These are phyloP conservation scores for Vitis hybrid DNA, from an alignment of 177 flowering plant species.

Conservation along the genomic window DNA sequence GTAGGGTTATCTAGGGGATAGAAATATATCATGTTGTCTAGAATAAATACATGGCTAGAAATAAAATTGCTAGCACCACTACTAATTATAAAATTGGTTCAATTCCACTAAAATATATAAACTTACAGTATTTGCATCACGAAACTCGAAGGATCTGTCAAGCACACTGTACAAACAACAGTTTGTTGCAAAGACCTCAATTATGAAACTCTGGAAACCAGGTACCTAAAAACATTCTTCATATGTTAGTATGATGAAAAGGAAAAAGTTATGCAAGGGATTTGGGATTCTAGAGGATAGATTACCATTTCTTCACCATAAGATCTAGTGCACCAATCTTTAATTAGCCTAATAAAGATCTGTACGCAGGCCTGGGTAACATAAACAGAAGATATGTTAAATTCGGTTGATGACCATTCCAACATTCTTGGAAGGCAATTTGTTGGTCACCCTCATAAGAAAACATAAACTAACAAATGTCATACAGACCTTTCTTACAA, in stretches of 20 bases:
- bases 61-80: too few relatives aligned
- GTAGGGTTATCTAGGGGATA: too few relatives aligned
- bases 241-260: slow-evolving; percentile 1
- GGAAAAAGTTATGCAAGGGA: background rate
- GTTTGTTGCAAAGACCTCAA: slow-evolving; percentile 72
- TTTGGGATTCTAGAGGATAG: background rate
- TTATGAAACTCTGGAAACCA: slow-evolving; percentile 78
- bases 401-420: background rate
- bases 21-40: too few relatives aligned
- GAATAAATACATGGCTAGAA: too few relatives aligned
- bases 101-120: background rate
- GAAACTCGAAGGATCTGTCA: slow-evolving; percentile 90
- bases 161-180: slow-evolving; percentile 96
- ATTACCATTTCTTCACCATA: slow-evolving; percentile 84
- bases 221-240: slow-evolving; percentile 58
- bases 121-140: slow-evolving; percentile 92
- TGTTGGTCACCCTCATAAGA: background rate
- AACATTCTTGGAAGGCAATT: background rate
- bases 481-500: slow-evolving; percentile 72
- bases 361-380: slow-evolving; percentile 81
- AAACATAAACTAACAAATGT: background rate
- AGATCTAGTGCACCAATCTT: slow-evolving; percentile 79
- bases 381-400: slow-evolving; percentile 14
- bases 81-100: too few relatives aligned
- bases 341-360: slow-evolving; percentile 80